phyloP scores from a whole-genome alignment of 2,329 filamentous ascomycete species.

The Claviceps capensis region DNA sequence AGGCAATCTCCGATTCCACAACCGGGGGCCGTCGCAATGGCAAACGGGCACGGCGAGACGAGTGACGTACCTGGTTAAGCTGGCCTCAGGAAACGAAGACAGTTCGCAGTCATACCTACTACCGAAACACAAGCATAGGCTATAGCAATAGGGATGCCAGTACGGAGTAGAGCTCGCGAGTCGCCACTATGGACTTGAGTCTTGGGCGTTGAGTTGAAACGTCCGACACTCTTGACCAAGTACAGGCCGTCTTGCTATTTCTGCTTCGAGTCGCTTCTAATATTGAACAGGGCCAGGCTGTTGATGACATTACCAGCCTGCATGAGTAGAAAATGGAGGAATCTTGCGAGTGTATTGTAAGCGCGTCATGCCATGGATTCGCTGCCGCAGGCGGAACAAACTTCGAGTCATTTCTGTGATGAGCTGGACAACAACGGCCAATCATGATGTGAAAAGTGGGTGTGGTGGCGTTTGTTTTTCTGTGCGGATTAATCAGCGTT shows the following conservation, averaged over 20 bases:
- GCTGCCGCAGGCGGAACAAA: too few species aligned
- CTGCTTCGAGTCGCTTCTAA: not conserved
- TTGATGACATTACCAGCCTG: too few species aligned
- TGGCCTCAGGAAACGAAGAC: not conserved
- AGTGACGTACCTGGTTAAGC: not conserved
- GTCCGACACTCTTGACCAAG: not conserved
- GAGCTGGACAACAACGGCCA: too few species aligned
- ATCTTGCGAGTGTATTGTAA: not conserved
- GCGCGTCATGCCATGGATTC: too few species aligned
- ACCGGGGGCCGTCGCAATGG: conserved; percentile 39
- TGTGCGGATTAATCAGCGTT: too few species aligned
- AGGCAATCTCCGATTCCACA: conserved; percentile 31
- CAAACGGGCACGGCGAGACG: conserved; percentile 22
- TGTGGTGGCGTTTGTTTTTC: too few species aligned
- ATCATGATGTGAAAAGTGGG: too few species aligned
- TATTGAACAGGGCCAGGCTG: too few species aligned
- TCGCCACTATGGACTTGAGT: not conserved
- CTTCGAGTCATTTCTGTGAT: too few species aligned
- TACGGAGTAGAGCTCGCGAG: not conserved
- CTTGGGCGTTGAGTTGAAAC: not conserved
- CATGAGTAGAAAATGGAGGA: not conserved
- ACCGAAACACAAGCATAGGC: not conserved
- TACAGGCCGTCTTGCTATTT: not conserved
- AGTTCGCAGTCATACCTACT: not conserved
- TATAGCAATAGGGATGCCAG: not conserved